Evolutionary conservation across 202 grass and related monocot genomes (phyloP).

Genomic region (Zoysia matrella): DNA sequence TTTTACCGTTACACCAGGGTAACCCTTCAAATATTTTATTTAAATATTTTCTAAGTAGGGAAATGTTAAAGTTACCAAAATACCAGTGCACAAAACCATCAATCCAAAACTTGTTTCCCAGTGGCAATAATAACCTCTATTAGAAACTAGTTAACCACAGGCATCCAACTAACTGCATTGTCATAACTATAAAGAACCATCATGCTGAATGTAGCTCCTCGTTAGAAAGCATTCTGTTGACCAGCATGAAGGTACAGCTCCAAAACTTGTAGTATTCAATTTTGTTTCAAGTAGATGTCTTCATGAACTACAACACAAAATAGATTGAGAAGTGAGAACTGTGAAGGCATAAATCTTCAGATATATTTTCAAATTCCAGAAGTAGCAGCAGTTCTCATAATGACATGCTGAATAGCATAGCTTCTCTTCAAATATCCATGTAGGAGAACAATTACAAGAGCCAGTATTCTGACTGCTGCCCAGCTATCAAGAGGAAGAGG

Average conservation of each 20-base stretch:
- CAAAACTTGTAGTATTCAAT: not conserved
- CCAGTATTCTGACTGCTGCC: constrained; percentile 30
- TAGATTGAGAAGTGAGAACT: constrained; percentile 25
- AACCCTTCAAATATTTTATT: not conserved
- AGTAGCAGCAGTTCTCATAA: constrained; percentile 32
- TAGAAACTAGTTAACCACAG: constrained; percentile 7
- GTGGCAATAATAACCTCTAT: not conserved
- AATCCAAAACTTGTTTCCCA: constrained; percentile 3
- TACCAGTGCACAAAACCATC: constrained; percentile 24
- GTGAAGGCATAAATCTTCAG: not conserved
- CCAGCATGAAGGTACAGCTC: too few species aligned
- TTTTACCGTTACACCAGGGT: too few species aligned
- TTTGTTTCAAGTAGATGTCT: not conserved
- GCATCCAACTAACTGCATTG: constrained; percentile 37
- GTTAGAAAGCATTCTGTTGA: constrained; percentile 14
- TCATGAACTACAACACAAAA: constrained; percentile 46
- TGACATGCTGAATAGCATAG: constrained; percentile 5
- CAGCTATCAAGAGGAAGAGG: not conserved
- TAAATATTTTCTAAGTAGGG: not conserved
- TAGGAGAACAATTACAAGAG: not conserved
- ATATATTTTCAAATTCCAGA: not conserved
- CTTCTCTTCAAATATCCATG: constrained; percentile 37
- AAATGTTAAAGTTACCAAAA: not conserved
- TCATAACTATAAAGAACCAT: constrained; percentile 36
- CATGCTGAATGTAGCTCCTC: constrained; percentile 30